Base-by-base conservation (phyloP, 208 protist genomes). In the Leptomonas pyrrhocoris region DNA sequence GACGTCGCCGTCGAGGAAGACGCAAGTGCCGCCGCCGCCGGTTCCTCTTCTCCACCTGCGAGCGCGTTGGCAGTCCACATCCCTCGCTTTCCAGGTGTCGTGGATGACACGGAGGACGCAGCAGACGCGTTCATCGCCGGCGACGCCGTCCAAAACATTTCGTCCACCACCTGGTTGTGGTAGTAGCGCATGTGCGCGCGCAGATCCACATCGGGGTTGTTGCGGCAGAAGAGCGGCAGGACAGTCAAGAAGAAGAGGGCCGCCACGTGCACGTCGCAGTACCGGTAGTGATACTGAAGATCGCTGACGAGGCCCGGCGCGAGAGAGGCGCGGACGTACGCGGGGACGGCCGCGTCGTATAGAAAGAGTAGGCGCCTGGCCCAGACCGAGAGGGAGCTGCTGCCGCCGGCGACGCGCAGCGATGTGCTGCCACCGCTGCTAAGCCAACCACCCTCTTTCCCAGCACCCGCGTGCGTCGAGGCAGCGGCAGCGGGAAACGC, bases 211-310 rank as follows among this genome's bases (percentile, higher is more conserved):
- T 51, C 28, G 9, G 53, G 49, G 57, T 55, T 51, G n/a, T 12
- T 21, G 13, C 21, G 30, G n/a, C 31, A 31, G n/a, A 68, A 15
- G 15, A 48, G 16, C 15, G 66, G 59, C 43, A 73, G 31, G 8
- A 73, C 30, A 1, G 12, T 30, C n/a, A 57, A 19, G 48, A 57
- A 74, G 36, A 79, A 78, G 27, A 68, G 19, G 23, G 31, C 49
- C 0, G 68, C 53, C 1, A 63, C 72, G 36, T 81, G 58, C 13
- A 67, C 55, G 31, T 87, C 85, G 60, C 75, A 65, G 48, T 70
- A 62, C 38, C 77, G 74, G 67, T 84, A 91, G 25, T 77, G 57
- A 19, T 68, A 65, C 63, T 73, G 79, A 19, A 91, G 38, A 27
- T 88, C 85, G 25, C 28, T 62, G 15, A 59, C 62, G 21, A 85